Evolutionary conservation across 2,329 filamentous ascomycete genomes (phyloP).

Genomic region (Xylariomycetidae sp.): DNA sequence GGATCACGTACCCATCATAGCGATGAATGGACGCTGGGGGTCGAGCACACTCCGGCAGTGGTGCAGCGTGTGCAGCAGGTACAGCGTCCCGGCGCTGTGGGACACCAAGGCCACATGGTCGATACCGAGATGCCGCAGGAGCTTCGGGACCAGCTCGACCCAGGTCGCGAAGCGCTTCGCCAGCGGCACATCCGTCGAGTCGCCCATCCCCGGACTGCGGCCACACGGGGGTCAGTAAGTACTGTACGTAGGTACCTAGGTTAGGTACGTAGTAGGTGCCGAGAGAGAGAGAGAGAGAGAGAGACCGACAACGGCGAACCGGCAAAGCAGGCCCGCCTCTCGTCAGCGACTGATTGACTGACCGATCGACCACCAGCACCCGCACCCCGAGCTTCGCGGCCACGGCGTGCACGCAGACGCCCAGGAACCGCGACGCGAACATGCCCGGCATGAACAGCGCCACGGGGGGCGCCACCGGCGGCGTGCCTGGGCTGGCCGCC

Average conservation of each 20-base stretch:
- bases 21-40: conserved; percentile 6
- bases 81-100: conserved; percentile 7
- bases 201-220: conserved; percentile 3
- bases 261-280: no score
- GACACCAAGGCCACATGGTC: conserved; percentile 5
- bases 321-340: no score
- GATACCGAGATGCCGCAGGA: conserved; percentile 5
- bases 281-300: no score
- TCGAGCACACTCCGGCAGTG: conserved; percentile 4
- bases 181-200: conserved; percentile 4
- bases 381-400: conserved; percentile 9
- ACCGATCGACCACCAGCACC: conserved; percentile 10
- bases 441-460: conserved; percentile 13
- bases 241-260: no score
- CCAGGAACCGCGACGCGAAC: conserved; percentile 13
- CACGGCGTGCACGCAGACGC: conserved; percentile 6
- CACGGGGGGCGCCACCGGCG: conserved; percentile 2
- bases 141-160: conserved; percentile 7
- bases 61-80: conserved; percentile 7
- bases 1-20: conserved; percentile 8
- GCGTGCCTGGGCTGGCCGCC: background rate
- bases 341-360: background rate
- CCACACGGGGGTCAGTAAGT: no score
- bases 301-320: no score
- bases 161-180: conserved; percentile 6